Evolutionary conservation across 2,329 filamentous ascomycete species (phyloP).

Genomic region (Cytospora piceae): DNA sequence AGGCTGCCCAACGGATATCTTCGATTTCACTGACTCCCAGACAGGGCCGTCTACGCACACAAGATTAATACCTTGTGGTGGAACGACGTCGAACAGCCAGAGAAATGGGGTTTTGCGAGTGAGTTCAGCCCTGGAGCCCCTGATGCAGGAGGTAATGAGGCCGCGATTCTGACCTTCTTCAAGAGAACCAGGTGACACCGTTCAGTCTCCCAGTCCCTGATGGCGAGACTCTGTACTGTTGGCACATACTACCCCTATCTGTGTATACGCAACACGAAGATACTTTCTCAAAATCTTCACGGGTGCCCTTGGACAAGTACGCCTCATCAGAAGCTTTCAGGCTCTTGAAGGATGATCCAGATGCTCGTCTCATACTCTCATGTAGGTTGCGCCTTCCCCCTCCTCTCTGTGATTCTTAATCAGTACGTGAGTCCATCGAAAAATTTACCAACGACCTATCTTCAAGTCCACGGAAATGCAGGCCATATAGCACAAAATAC

Average conservation of each 20-base stretch:
- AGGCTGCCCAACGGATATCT: too few species aligned
- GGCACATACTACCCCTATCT: slow-evolving; percentile 84
- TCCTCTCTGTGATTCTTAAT: slow-evolving; percentile 13
- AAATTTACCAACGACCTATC: background rate
- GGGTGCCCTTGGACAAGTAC: slow-evolving; percentile 47
- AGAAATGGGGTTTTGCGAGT: slow-evolving; percentile 88
- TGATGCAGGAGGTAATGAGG: background rate
- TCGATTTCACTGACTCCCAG: slow-evolving; percentile 11
- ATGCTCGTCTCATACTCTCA: slow-evolving; percentile 65
- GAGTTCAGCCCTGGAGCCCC: slow-evolving; percentile 36
- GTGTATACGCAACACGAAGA: slow-evolving; percentile 74
- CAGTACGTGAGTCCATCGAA: slow-evolving; percentile 30
- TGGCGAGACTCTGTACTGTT: slow-evolving; percentile 78
- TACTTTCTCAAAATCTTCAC: slow-evolving; percentile 45
- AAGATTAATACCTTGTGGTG: slow-evolving; percentile 74
- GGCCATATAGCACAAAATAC: slow-evolving; percentile 81
- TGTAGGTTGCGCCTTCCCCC: slow-evolving; percentile 49
- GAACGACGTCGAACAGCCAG: slow-evolving; percentile 74
- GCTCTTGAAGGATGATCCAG: slow-evolving; percentile 65
- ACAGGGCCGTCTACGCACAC: slow-evolving; percentile 81
- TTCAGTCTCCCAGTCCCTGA: slow-evolving; percentile 79
- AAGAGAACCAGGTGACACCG: slow-evolving; percentile 85
- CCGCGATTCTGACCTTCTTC: slow-evolving; percentile 22
- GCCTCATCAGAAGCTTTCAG: slow-evolving; percentile 61
- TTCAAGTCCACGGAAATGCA: slow-evolving; percentile 60